These are phyloP conservation scores for Elsinoe batatas DNA, from an alignment of 2,329 filamentous ascomycete genomes.

Conservation along the genomic window DNA sequence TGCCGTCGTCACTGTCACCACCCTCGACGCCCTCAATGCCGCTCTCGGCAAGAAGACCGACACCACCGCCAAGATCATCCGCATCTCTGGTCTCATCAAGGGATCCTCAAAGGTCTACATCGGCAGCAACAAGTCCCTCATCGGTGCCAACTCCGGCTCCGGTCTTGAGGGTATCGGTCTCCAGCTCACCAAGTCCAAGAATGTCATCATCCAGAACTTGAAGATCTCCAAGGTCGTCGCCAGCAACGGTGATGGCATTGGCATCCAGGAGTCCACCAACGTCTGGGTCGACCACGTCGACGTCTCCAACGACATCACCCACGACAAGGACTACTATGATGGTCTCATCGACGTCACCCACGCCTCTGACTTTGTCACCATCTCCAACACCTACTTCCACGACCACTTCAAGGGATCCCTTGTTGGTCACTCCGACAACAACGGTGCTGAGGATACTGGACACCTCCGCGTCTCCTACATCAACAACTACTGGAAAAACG, in stretches of 20 bases:
- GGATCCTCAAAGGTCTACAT: slow-evolving; percentile 38
- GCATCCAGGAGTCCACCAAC: slow-evolving; percentile 38
- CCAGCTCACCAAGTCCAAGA: slow-evolving; percentile 38
- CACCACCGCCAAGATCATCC: slow-evolving; percentile 35
- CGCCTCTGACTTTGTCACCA: slow-evolving; percentile 51
- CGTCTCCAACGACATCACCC: slow-evolving; percentile 47
- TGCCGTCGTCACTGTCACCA: slow-evolving; percentile 37
- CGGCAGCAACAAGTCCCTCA: slow-evolving; percentile 41
- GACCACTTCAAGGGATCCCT: slow-evolving; percentile 55
- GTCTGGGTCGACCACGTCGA: slow-evolving; percentile 61
- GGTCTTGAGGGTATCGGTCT: slow-evolving; percentile 39
- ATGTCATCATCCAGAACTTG: slow-evolving; percentile 50
- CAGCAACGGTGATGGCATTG: slow-evolving; percentile 42
- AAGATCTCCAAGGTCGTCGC: slow-evolving; percentile 42
- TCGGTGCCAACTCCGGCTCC: slow-evolving; percentile 38
- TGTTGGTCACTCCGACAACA: slow-evolving; percentile 51
- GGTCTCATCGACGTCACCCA: slow-evolving; percentile 57
- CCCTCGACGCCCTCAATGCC: slow-evolving; percentile 32
- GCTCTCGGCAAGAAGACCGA: slow-evolving; percentile 25
- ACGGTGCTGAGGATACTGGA: slow-evolving; percentile 49
- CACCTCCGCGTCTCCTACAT: slow-evolving; percentile 54
- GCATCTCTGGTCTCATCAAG: slow-evolving; percentile 37
- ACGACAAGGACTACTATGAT: slow-evolving; percentile 62
- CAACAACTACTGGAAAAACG: slow-evolving; percentile 56
- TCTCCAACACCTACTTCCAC: slow-evolving; percentile 41